Evolutionary conservation across 2,329 filamentous ascomycete genomes (phyloP).

Genomic region (Trichoderma guizhouense): DNA sequence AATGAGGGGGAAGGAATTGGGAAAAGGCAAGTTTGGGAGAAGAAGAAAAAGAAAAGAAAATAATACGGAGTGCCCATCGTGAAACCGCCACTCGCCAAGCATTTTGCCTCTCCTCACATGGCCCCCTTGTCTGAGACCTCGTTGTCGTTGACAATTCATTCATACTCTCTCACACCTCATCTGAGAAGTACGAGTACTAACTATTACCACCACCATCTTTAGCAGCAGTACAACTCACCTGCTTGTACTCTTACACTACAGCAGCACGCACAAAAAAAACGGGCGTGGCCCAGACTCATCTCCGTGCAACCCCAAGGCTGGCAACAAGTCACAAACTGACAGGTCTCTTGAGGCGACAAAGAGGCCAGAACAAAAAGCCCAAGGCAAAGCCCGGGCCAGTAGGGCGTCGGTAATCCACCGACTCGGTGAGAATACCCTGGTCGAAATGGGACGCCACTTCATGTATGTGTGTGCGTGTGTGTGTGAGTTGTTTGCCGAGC

Average conservation of each 20-base stretch:
- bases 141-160: neutral
- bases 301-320: neutral
- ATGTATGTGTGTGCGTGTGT: neutral
- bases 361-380: neutral
- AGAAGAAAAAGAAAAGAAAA: neutral
- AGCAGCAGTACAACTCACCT: neutral
- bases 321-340: slow-evolving; percentile 1
- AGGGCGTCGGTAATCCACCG: slow-evolving; percentile 9
- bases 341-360: neutral
- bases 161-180: neutral
- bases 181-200: neutral
- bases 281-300: neutral
- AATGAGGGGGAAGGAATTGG: neutral
- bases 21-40: neutral
- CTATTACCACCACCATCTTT: too few relatives aligned
- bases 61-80: neutral
- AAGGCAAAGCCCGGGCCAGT: neutral
- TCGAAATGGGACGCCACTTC: neutral
- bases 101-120: neutral
- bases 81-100: slow-evolving; percentile 12
- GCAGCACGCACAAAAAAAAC: neutral
- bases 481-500: neutral
- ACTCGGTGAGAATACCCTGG: slow-evolving; percentile 12
- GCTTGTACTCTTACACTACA: neutral
- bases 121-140: neutral